These are phyloP conservation scores for Ceratobasidium sp. DNA, from an alignment of 1,284 basidiomycete genomes.

Conservation along the genomic window DNA sequence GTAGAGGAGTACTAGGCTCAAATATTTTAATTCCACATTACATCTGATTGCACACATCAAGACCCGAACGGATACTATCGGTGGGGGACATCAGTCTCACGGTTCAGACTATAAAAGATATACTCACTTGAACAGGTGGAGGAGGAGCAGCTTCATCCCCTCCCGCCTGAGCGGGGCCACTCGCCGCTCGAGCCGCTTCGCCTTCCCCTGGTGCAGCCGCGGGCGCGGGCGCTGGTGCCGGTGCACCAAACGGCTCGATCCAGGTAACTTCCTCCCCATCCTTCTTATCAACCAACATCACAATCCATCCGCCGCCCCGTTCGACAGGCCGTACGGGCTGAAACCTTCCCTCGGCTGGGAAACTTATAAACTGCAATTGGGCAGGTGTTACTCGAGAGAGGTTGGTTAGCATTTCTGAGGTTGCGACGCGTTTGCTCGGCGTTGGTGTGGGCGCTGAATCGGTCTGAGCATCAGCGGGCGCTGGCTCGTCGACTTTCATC, in stretches of 20 bases:
- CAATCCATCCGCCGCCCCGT: constrained; percentile 59
- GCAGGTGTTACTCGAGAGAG: constrained; percentile 93
- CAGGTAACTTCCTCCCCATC: constrained; percentile 57
- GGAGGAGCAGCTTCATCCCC: constrained; percentile 30
- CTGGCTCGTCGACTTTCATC: constrained; percentile 74
- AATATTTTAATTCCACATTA: constrained; percentile 14
- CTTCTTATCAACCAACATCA: constrained; percentile 59
- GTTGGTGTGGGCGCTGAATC: constrained; percentile 54
- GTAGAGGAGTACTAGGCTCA: not conserved
- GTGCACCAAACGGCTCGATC: constrained; percentile 56
- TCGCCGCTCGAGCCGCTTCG: not conserved
- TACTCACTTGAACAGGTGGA: constrained; percentile 39
- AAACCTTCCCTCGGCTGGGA: constrained; percentile 84
- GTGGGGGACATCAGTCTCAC: not conserved
- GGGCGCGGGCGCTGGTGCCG: constrained; percentile 51
- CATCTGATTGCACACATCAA: not conserved
- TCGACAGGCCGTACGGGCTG: constrained; percentile 91
- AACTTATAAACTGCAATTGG: constrained; percentile 87
- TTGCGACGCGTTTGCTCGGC: constrained; percentile 72
- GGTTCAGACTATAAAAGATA: not conserved
- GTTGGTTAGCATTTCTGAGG: constrained; percentile 84
- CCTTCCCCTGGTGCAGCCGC: constrained; percentile 43
- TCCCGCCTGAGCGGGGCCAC: not conserved
- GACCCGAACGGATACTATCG: constrained; percentile 37
- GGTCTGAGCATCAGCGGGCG: constrained; percentile 62